phyloP scores from a whole-genome alignment of 371 early-diverging fungal species.

The Mortierella sp. region DNA sequence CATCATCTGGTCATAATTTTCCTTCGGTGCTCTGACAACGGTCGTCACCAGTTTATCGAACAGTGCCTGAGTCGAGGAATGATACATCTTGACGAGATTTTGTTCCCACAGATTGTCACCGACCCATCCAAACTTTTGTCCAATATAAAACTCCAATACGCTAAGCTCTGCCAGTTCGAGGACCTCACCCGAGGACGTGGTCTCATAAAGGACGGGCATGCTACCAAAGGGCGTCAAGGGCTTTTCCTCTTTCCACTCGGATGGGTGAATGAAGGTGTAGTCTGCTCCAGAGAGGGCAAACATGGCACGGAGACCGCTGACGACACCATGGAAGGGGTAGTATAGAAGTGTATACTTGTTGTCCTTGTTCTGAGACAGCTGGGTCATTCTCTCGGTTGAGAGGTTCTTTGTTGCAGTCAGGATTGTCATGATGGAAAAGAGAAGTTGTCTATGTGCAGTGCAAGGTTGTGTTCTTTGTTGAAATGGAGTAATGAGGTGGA shows the following conservation, averaged over 20 bases:
- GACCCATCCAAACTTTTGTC: conserved; percentile 13
- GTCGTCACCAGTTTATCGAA: conserved; percentile 27
- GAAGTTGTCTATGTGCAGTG: neutral
- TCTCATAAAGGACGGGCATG: conserved; percentile 30
- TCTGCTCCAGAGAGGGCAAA: conserved; percentile 28
- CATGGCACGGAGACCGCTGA: conserved; percentile 34
- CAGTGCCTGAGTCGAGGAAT: conserved; percentile 17
- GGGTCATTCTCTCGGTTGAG: conserved; percentile 27
- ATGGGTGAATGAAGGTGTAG: conserved; percentile 18
- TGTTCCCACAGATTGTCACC: conserved; percentile 39
- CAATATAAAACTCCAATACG: conserved; percentile 12
- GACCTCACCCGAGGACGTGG: conserved; percentile 4
- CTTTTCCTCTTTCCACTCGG: conserved; percentile 23
- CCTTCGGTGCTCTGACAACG: conserved; percentile 21
- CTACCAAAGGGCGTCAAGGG: conserved; percentile 13
- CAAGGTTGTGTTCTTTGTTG: too few species aligned
- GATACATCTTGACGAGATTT: conserved; percentile 12
- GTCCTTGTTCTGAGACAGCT: conserved; percentile 18
- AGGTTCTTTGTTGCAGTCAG: conserved; percentile 23
- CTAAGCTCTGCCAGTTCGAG: conserved; percentile 27
- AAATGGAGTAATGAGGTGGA: neutral
- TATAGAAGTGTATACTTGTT: conserved; percentile 36
- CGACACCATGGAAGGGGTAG: conserved; percentile 38
- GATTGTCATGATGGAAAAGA: neutral
- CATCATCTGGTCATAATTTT: conserved; percentile 8